Conservation (phyloP, 352 stramenopile species). For the Globisporangium cylindrosporum region DNA sequence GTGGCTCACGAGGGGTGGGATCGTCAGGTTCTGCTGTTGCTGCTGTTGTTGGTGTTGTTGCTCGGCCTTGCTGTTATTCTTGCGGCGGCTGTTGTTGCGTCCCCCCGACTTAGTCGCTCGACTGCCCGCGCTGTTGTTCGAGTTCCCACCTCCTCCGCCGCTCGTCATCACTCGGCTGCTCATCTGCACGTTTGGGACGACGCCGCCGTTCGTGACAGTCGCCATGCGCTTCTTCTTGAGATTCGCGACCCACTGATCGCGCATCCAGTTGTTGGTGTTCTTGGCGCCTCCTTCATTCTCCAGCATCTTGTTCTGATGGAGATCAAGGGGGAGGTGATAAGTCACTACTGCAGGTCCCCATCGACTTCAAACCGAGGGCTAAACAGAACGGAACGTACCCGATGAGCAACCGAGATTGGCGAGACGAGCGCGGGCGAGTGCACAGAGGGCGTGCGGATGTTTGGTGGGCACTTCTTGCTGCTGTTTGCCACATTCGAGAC, state of each 20-base stretch:
- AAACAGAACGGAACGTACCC: slow-evolving; percentile 11
- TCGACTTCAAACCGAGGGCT: not conserved
- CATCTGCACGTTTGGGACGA: not conserved
- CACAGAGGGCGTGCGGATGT: slow-evolving; percentile 22
- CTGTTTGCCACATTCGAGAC: slow-evolving; percentile 10
- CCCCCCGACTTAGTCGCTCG: slow-evolving; percentile 23
- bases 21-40: slow-evolving; percentile 2
- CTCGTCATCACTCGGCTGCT: not conserved
- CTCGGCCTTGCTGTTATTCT: slow-evolving; percentile 20
- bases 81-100: slow-evolving; percentile 29
- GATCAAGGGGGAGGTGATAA: not conserved
- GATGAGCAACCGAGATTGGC: slow-evolving; percentile 31
- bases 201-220: slow-evolving; percentile 21
- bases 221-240: slow-evolving; percentile 73
- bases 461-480: slow-evolving; percentile 28
- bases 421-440: slow-evolving; percentile 31
- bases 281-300: slow-evolving; percentile 29
- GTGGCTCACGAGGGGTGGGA: slow-evolving; percentile 21
- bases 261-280: slow-evolving; percentile 58
- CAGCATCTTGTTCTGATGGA: slow-evolving; percentile 33
- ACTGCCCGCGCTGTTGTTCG: slow-evolving; percentile 16
- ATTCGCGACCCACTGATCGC: slow-evolving; percentile 84
- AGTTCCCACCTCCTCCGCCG: slow-evolving; percentile 20
- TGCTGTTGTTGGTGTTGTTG: not conserved
- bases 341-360: not conserved